Evolutionary conservation across 2,329 filamentous ascomycete genomes (phyloP), one percentile per base, ranked within the genome.

Genomic region (Scedosporium apiospermum): DNA sequence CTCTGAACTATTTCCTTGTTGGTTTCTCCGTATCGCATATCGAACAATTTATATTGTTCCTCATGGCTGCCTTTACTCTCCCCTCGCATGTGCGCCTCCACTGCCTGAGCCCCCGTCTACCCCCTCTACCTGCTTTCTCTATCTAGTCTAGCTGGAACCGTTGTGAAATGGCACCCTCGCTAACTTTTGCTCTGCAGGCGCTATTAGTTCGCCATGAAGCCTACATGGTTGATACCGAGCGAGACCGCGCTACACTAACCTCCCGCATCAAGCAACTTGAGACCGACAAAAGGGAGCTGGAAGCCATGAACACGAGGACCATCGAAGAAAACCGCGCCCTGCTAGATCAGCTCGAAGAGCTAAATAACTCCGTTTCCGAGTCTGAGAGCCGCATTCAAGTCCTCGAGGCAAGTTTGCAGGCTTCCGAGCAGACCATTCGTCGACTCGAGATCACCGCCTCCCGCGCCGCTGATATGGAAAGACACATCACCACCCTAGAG

Each of bases 151-250:
- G 66, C 67, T 27, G 67, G 66, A 62, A n/a, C 21, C 10, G 44
- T 49, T 23, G 44, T 55, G 57, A 58, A 41, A 58, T 60, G 69
- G 61, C 60, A 42, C 61, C 60, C 63, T 53, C 82, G 77, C 89
- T 96, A 76, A 96, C 86, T 61, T 89, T 85, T 76, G 78, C 83
- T 62, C 75, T 88, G 64, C 87, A 98, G 95, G 92, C 92, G 64
- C 82, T 99, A 63, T 85, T 99, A 51, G 86, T 89, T 66, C 89
- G 93, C 69, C 93, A 99, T 83, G 93, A 98, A 79, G 87, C 90
- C 64, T 97, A 96, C 76, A 93, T 97, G 82, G 88, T 88, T 68
- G 91, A 96, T 74, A 91, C 93, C 64, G 92, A 96, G 78, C 86
- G 87, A 68, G 92, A 97, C 73, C 89, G 93, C 65, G 78, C 81